Percentiles rank a stretch among this genome's conserved stretches.
Conservation (phyloP, 768 basidiomycete genomes). For the Kwoniella sp. region DNA sequence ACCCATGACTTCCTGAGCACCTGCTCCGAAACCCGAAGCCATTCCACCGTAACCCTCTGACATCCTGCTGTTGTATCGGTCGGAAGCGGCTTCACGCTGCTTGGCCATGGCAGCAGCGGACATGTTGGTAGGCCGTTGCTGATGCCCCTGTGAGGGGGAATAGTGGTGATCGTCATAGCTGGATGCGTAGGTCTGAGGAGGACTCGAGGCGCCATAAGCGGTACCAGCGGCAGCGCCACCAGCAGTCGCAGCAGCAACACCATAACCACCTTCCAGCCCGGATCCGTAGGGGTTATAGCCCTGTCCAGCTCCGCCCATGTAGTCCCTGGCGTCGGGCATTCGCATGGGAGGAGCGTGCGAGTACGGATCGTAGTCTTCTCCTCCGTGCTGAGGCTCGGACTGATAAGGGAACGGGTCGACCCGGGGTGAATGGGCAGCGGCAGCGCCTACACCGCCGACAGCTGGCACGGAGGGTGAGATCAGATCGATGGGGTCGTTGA, state of each 20-base stretch:
- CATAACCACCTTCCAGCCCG: constrained; percentile 35
- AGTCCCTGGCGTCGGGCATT: constrained; percentile 39
- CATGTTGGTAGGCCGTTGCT: constrained; percentile 1
- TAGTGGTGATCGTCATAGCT: constrained; percentile 1
- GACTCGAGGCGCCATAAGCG: constrained; percentile 14
- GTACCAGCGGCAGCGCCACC: constrained; percentile 18
- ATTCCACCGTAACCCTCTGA: constrained; percentile 1
- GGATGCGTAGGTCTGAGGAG: neutral
- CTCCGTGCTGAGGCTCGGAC: neutral
- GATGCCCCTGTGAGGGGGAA: neutral
- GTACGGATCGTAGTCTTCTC: constrained; percentile 29
- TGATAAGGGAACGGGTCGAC: constrained; percentile 43
- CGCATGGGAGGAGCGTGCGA: constrained; percentile 29
- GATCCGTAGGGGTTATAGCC: constrained; percentile 24
- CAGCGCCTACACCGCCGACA: constrained; percentile 17
- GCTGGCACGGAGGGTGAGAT: constrained; percentile 35
- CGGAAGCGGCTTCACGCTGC: constrained; percentile 25
- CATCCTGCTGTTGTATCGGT: constrained; percentile 7
- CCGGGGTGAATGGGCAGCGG: constrained; percentile 11
- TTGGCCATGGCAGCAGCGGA: constrained; percentile 25
- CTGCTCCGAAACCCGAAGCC: constrained; percentile 3
- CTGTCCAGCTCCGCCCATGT: constrained; percentile 14
- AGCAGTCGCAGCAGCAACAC: constrained; percentile 27
- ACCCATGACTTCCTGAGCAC: neutral
- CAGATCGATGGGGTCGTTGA: constrained; percentile 40